Base-by-base conservation (phyloP, 257 asterid species). In the Cynanchum wilfordii region DNA sequence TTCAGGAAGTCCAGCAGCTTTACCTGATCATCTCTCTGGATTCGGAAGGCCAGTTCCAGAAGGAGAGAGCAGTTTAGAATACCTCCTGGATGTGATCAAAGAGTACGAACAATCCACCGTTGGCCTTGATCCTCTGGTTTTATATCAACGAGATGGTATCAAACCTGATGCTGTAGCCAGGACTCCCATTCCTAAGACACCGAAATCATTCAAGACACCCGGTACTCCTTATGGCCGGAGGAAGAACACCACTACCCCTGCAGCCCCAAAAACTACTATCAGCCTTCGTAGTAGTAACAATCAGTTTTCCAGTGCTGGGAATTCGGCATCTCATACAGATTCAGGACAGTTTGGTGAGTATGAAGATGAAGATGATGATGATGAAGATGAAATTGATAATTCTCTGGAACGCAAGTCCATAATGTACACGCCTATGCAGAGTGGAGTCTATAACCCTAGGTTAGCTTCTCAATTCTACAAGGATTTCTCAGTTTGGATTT, bases 391-490 rank as follows among this genome's bases (percentile, higher is more conserved):
- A 3, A 85, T 88, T 22, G 95, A 88, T 15, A 88, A 91, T 52
- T 92, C 97, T 2, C 71, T 92, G 2, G 95, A 87, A 72, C 84
- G 96, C 24, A 79, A 78, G 75, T 15, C 68, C 5, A 69, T 77
- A 3, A 69, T 77, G 68, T 83, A 77, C 20, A 88, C 93, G 8
- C 89, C 95, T 3, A 81, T 76, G 81, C 86, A 77, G 0, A 87
- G 92, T 24, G 95, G 92, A 33, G 76, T 71, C 50, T 75, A 81
- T 57, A 76, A 87, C 56, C 95, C 93, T 0, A 82, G 89, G 20
- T 69, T 92, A 58, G 97, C 97, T 57, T 89, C 97, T n/a, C 95
- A 89, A 19, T 88, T 92, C 86, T 92, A 92, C 83, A 92, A 83
- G 69, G 96, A 89, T 74, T 92, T 92, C 84, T 81, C 97, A 0